These are phyloP conservation scores for Mucor piriformis DNA, from an alignment of 371 early-diverging fungal species.

Conservation along the genomic window DNA sequence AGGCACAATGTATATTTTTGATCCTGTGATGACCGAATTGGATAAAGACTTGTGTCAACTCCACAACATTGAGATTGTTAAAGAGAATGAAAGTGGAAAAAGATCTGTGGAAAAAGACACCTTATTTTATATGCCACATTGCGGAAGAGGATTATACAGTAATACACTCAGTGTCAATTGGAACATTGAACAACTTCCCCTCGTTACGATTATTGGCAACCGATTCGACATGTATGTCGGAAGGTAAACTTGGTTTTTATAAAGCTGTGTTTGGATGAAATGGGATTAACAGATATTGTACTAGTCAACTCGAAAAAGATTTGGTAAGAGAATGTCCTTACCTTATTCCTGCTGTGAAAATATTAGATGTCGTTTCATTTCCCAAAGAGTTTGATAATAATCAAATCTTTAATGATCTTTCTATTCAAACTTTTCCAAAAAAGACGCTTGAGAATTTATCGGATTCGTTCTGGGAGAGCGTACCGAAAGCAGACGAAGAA, in stretches of 20 bases:
- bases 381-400: constrained; percentile 64
- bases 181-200: constrained; percentile 33
- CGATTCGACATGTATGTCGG: constrained; percentile 64
- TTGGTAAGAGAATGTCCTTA: constrained; percentile 56
- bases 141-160: constrained; percentile 64
- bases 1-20: constrained; percentile 60
- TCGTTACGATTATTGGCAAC: constrained; percentile 56
- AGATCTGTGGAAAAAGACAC: constrained; percentile 37
- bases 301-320: constrained; percentile 55
- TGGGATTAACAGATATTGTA: neutral
- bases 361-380: constrained; percentile 36
- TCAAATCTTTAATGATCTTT: constrained; percentile 59
- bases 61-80: constrained; percentile 43
- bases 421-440: constrained; percentile 42
- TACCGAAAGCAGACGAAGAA: neutral
- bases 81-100: constrained; percentile 49
- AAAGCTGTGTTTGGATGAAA: too few species aligned
- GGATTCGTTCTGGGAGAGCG: constrained; percentile 10
- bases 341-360: constrained; percentile 54
- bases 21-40: constrained; percentile 64
- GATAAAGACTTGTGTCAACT: constrained; percentile 51
- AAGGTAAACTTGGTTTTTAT: too few species aligned
- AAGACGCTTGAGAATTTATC: constrained; percentile 10
- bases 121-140: constrained; percentile 78
- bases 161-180: constrained; percentile 66